A percentile compares a stretch with the other conserved stretches of the same genome.
Conservation (phyloP, 768 basidiomycete genomes). For the Lactarius evosmus region DNA sequence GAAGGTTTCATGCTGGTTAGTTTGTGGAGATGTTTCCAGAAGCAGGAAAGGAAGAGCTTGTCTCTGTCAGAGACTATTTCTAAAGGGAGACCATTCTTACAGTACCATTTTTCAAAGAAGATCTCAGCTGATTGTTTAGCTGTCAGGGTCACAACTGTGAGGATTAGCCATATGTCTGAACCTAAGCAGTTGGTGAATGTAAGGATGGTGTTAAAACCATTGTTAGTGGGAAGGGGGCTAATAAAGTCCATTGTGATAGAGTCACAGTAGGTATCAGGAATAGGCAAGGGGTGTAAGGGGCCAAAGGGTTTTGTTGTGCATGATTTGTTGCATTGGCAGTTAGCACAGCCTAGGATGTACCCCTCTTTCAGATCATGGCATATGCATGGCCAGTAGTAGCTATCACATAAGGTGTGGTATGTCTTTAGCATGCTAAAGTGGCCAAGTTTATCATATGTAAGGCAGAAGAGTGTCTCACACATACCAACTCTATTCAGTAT, state of each 20-base stretch:
- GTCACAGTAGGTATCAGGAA: constrained; percentile 27
- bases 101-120: background rate
- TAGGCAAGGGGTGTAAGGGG: constrained; percentile 3
- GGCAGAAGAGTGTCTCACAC: too few relatives aligned
- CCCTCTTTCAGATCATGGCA: constrained; percentile 26
- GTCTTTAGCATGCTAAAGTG: too few relatives aligned
- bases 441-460: too few relatives aligned
- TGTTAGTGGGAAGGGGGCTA: constrained; percentile 23
- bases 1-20: background rate
- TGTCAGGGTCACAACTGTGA: too few relatives aligned
- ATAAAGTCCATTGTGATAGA: constrained; percentile 29
- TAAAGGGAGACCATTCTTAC: background rate
- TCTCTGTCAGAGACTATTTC: constrained; percentile 4
- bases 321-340: too few relatives aligned
- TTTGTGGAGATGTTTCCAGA: constrained; percentile 1
- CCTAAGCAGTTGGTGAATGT: constrained; percentile 19
- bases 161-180: background rate
- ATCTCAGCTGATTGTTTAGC: background rate
- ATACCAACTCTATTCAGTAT: too few relatives aligned
- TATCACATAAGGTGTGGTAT: too few relatives aligned
- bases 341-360: constrained; percentile 8
- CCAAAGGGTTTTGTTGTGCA: too few relatives aligned
- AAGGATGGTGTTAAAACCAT: constrained; percentile 28
- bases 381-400: constrained; percentile 25
- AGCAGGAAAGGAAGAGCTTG: background rate